Conservation (phyloP, 345 rosid species). For the Syzygium oleosum region DNA sequence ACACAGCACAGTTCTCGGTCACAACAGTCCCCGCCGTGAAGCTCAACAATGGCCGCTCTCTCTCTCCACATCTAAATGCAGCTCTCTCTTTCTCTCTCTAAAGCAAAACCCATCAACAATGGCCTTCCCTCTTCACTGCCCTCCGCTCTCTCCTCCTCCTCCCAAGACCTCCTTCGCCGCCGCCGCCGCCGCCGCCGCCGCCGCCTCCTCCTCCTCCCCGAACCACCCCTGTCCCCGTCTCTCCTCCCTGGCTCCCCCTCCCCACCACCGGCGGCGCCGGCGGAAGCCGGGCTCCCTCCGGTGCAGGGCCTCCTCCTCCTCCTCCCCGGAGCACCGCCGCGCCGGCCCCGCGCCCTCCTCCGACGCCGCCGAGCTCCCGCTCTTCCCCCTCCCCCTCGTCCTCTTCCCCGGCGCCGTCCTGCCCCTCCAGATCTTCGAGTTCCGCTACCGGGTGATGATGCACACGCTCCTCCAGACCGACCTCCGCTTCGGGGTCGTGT, state of each 20-base stretch:
- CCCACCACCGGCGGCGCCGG: neutral
- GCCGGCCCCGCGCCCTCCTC: constrained; percentile 40
- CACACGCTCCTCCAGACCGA: constrained; percentile 91
- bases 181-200: neutral
- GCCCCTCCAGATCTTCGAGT: constrained; percentile 95
- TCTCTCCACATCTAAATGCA: neutral
- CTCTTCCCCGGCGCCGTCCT: constrained; percentile 93
- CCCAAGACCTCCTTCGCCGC: neutral
- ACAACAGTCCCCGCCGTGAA: neutral
- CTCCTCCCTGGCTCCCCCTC: neutral
- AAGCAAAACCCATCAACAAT: neutral
- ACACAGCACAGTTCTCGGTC: neutral
- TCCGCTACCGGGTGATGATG: constrained; percentile 98
- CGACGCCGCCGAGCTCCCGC: constrained; percentile 76
- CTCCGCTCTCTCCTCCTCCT: neutral
- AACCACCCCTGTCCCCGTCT: neutral
- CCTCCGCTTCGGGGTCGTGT: constrained; percentile 84
- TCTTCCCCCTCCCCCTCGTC: constrained; percentile 83
- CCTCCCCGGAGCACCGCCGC: constrained; percentile 16
- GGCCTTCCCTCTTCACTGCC: neutral
- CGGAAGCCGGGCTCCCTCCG: neutral
- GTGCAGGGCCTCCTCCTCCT: constrained; percentile 28
- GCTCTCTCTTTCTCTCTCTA: neutral
- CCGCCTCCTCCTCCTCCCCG: neutral
- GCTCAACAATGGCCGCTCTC: neutral